Evolutionary conservation across 352 stramenopile species (phyloP), one percentile per base, ranked within the genome.

Genomic region (Blastocystis hominis): DNA sequence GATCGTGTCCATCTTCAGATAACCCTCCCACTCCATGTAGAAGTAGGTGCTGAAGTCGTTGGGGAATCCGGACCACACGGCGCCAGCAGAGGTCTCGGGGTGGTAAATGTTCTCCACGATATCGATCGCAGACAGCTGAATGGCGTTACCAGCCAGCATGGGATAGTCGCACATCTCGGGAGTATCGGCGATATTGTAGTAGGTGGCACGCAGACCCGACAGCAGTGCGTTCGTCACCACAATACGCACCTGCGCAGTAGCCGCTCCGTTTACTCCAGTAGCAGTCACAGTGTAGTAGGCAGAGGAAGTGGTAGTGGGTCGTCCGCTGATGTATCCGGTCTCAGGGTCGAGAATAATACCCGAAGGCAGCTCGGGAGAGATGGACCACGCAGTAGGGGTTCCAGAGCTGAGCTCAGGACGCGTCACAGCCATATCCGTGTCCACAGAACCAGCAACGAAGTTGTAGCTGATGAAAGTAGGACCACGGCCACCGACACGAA

Each of bases 1-100:
- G 44, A 78, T 87, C 34, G 46, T 42, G 7, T 75, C 44, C 66
- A 87, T 87, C 7, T 40, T 4, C 66, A 87, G 24, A 55, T 77
- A 87, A 47, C 77, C 77, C 36, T 87, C 66, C 62, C 62, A 87
- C 46, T 87, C 77, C 62, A 78, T 87, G 54, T 78, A 87, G 55
- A 87, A 87, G 55, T 87, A 68, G 30, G 46, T 53, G 13, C 34
- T 63, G 54, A 87, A 87, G 44, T 87, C 34, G 13, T 40, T 47
- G 30, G 77, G 77, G 44, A 64, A 61, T n/a, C 61, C 61, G 38
- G 77, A 44, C 77, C 77, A 87, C 38, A 87, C 46, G 53, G 30
- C 17, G 36, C 3, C 17, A 13, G 53, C 50, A 2, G 54, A 30
- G 20, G 36, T 68, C 47, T 84, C n/a, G 30, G 24, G 24, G 38